Evolutionary conservation across 805 yeast genomes (phyloP).

Genomic region (Myxozyma udenii): DNA sequence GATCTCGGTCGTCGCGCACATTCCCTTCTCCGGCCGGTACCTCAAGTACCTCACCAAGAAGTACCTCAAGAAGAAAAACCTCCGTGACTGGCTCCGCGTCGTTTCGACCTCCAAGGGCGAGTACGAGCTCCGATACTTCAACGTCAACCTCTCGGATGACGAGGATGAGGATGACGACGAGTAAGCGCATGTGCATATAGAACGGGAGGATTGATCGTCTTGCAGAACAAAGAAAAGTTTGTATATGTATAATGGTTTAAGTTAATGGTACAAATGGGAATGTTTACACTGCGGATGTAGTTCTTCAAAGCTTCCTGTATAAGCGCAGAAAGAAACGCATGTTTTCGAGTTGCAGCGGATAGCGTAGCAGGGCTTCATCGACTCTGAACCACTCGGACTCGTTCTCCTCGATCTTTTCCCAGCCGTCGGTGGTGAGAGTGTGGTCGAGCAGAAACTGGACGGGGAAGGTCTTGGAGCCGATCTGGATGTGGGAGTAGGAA

Average conservation of each 20-base stretch:
- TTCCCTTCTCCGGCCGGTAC: conserved; percentile 99
- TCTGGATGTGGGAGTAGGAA: conserved; percentile 72
- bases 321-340: conserved; percentile 83
- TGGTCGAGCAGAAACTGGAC: conserved; percentile 77
- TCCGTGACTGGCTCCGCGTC: conserved; percentile 99
- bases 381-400: conserved; percentile 83
- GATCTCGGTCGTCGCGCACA: conserved; percentile 79
- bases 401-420: conserved; percentile 63
- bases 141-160: conserved; percentile 92
- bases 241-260: not conserved
- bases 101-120: conserved; percentile 92
- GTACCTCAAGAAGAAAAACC: conserved; percentile 99
- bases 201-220: not conserved
- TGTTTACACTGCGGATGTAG: not conserved
- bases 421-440: conserved; percentile 45
- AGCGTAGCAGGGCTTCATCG: conserved; percentile 48
- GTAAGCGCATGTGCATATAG: conserved; percentile 8
- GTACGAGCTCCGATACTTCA: conserved; percentile 98
- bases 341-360: conserved; percentile 71
- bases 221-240: conserved; percentile 13
- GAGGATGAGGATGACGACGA: conserved; percentile 83
- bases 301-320: conserved; percentile 51
- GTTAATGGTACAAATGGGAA: not conserved
- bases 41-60: conserved; percentile 99
- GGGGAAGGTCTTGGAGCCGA: conserved; percentile 77